Percentiles rank a stretch among this genome's conserved stretches.
Conservation (phyloP, 2,329 filamentous ascomycete species). For the Aspergillus unguis region DNA sequence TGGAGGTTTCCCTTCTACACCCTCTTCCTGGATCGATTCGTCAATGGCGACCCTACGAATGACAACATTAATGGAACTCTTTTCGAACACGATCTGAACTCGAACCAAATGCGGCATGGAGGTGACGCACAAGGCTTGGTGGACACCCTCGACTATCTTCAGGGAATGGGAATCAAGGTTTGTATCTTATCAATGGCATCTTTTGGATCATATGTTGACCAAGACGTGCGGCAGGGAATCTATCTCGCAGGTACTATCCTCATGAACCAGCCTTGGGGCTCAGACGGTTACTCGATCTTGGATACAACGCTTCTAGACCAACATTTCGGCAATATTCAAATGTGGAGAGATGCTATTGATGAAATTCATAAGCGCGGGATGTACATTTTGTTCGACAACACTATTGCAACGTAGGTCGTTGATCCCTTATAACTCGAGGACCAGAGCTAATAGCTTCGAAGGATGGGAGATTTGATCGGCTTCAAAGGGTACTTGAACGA, state of each 20-base stretch:
- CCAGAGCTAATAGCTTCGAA: constrained; percentile 8
- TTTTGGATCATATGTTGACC: constrained; percentile 4
- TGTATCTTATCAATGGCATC: not conserved
- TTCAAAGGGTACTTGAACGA: constrained; percentile 60
- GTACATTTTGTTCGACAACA: constrained; percentile 66
- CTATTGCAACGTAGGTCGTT: constrained; percentile 55
- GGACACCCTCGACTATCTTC: constrained; percentile 62
- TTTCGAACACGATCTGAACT: constrained; percentile 60
- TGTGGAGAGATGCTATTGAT: constrained; percentile 56
- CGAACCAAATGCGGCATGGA: constrained; percentile 62
- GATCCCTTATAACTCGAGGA: no score
- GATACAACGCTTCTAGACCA: constrained; percentile 63
- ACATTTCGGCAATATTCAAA: constrained; percentile 58
- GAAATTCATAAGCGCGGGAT: constrained; percentile 62
- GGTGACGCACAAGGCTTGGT: constrained; percentile 58
- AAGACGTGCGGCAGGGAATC: constrained; percentile 43
- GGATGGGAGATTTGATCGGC: constrained; percentile 59
- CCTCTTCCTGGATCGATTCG: constrained; percentile 61
- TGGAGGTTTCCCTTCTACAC: constrained; percentile 67
- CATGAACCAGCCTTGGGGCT: constrained; percentile 63
- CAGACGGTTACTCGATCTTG: constrained; percentile 58
- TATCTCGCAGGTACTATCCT: constrained; percentile 63
- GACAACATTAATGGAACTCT: constrained; percentile 60
- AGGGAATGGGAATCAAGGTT: constrained; percentile 62
- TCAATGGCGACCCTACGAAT: constrained; percentile 63